Conservation (phyloP, 2,329 filamentous ascomycete genomes). For the Chaetomiaceae sp. region DNA sequence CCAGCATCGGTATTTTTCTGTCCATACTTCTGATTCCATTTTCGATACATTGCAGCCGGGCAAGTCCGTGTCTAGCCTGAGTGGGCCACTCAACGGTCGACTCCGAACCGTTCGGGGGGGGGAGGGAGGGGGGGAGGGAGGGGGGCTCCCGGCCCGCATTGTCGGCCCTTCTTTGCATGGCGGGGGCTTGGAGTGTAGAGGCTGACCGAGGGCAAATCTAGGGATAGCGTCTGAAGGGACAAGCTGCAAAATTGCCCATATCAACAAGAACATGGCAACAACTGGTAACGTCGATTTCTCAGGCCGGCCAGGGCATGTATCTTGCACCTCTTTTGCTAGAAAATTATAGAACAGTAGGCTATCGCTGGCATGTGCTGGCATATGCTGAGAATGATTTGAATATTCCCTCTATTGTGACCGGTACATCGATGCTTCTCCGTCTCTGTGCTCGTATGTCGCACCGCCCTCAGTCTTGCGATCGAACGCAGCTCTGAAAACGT, state of each 20-base stretch:
- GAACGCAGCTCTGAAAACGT: conserved; percentile 46
- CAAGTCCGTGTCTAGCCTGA: background rate
- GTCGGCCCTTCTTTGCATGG: conserved; percentile 15
- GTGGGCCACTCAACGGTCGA: background rate
- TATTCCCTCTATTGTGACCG: conserved; percentile 9
- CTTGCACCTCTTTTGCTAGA: too few species aligned
- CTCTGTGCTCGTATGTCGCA: background rate
- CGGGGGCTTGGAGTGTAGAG: background rate
- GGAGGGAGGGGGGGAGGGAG: too few species aligned
- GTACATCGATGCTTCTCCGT: conserved; percentile 24
- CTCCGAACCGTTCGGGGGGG: background rate
- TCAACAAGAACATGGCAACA: too few species aligned
- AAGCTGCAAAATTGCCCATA: too few species aligned
- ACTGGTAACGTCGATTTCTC: background rate
- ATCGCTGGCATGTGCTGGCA: too few species aligned
- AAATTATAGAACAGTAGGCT: too few species aligned
- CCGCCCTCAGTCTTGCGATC: conserved; percentile 23
- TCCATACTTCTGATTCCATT: background rate
- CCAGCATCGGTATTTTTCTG: too few species aligned
- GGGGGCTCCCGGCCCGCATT: conserved; percentile 3
- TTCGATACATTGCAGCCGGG: background rate
- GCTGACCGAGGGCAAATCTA: background rate
- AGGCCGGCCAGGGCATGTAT: too few species aligned
- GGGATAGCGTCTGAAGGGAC: background rate
- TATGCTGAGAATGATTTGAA: background rate